These are phyloP conservation scores for Coemansia sp. DNA, from an alignment of 192 early-diverging fungal genomes.

Conservation along the genomic window DNA sequence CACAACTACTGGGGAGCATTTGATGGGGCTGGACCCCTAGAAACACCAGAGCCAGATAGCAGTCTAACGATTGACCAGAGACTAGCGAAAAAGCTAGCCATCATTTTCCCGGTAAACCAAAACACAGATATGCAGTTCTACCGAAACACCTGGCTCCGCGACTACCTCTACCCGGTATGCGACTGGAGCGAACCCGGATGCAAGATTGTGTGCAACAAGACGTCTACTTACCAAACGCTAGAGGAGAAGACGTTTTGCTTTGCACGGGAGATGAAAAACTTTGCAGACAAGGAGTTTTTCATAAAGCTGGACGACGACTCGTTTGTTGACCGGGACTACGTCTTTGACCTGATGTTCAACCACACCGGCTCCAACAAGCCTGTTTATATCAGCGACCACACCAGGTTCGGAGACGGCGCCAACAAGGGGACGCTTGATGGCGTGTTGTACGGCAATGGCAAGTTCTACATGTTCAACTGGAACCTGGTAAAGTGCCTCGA, in stretches of 20 bases:
- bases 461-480: conserved; percentile 50
- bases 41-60: not conserved
- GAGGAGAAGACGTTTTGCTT: conserved; percentile 40
- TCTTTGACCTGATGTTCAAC: conserved; percentile 14
- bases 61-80: not conserved
- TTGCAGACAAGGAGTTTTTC: conserved; percentile 27
- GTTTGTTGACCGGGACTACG: conserved; percentile 38
- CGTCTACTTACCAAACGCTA: conserved; percentile 26
- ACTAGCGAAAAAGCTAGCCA: conserved; percentile 20
- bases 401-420: not conserved
- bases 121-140: conserved; percentile 50
- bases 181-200: conserved; percentile 32
- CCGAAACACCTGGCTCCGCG: conserved; percentile 38
- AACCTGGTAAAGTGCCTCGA: conserved; percentile 26
- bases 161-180: conserved; percentile 40
- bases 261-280: conserved; percentile 14
- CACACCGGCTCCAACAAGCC: conserved; percentile 10
- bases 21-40: no score
- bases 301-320: conserved; percentile 46
- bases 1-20: conserved; percentile 23
- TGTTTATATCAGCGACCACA: conserved; percentile 46
- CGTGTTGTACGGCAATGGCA: conserved; percentile 37
- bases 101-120: conserved; percentile 39
- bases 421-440: conserved; percentile 11
- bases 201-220: conserved; percentile 36